Evolutionary conservation across 164 flowering plant genomes (phyloP).

Genomic region (Euptelea pleiosperma): DNA sequence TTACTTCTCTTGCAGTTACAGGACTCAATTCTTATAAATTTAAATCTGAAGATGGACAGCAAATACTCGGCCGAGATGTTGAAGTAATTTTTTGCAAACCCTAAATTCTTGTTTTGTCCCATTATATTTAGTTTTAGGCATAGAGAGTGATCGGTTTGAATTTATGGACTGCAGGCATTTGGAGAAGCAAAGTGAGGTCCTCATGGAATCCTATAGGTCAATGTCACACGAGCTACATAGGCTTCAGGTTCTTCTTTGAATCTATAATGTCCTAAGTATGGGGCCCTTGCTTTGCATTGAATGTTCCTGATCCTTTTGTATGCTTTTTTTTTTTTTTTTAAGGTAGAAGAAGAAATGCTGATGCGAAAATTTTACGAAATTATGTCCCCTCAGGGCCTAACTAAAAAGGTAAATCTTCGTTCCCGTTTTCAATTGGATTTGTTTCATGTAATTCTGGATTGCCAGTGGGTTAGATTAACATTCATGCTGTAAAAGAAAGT

Average conservation of each 20-base stretch:
- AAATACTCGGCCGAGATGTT: constrained; percentile 14
- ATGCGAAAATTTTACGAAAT: constrained; percentile 62
- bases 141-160: not conserved
- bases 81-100: constrained; percentile 12
- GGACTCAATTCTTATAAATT: too few relatives aligned
- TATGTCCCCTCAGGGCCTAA: constrained; percentile 25
- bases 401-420: constrained; percentile 14
- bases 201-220: constrained; percentile 42
- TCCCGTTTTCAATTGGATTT: too few relatives aligned
- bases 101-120: not conserved
- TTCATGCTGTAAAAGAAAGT: too few relatives aligned
- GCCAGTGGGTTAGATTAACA: too few relatives aligned
- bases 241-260: constrained; percentile 40
- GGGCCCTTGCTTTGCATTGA: not conserved
- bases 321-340: not conserved
- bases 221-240: constrained; percentile 49
- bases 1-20: too few relatives aligned
- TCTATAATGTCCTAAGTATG: not conserved
- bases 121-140: too few relatives aligned
- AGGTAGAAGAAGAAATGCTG: constrained; percentile 76
- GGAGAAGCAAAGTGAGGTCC: constrained; percentile 52
- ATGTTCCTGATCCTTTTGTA: not conserved
- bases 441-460: too few relatives aligned
- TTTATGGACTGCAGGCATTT: constrained; percentile 37
- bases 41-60: constrained; percentile 11